A percentile compares a stretch with the other conserved stretches of the same genome.
Evolutionary conservation across 2,329 filamentous ascomycete species (phyloP).

Genomic region (Aspergillus vadensis): DNA sequence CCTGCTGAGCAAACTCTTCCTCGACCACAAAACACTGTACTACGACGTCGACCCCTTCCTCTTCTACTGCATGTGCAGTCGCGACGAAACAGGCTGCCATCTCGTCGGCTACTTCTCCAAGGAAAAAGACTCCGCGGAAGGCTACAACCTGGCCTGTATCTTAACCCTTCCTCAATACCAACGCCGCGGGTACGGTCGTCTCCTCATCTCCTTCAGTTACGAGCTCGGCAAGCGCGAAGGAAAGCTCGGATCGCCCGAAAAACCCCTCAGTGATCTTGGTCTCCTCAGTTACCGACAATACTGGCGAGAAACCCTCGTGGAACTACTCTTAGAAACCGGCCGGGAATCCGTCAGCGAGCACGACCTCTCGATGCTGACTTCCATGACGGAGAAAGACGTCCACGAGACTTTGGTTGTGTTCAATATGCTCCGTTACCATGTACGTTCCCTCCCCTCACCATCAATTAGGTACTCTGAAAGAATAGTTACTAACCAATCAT

Average conservation of each 20-base stretch:
- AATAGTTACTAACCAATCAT: slow-evolving; percentile 17
- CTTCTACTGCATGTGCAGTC: slow-evolving; percentile 96
- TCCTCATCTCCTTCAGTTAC: slow-evolving; percentile 97
- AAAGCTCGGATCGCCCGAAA: slow-evolving; percentile 94
- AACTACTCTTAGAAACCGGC: slow-evolving; percentile 74
- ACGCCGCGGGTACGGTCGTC: slow-evolving; percentile 85
- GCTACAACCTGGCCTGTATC: slow-evolving; percentile 98
- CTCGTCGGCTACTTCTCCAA: slow-evolving; percentile 99
- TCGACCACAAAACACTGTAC: slow-evolving; percentile 98
- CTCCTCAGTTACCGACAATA: slow-evolving; percentile 93
- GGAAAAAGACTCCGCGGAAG: slow-evolving; percentile 94
- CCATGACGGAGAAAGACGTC: slow-evolving; percentile 98
- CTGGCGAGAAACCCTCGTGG: slow-evolving; percentile 94
- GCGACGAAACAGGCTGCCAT: slow-evolving; percentile 87
- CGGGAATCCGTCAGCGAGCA: slow-evolving; percentile 75
- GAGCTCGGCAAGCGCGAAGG: slow-evolving; percentile 93
- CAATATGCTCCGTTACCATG: slow-evolving; percentile 91
- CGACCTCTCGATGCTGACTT: slow-evolving; percentile 72
- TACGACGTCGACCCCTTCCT: slow-evolving; percentile 97
- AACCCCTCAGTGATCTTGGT: slow-evolving; percentile 90
- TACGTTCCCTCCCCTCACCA: slow-evolving; percentile 38
- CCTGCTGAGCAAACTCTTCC: slow-evolving; percentile 89
- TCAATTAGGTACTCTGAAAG: background rate
- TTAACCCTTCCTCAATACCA: slow-evolving; percentile 95
- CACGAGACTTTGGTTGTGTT: slow-evolving; percentile 91